A percentile compares a stretch with the other conserved stretches of the same genome.
Evolutionary conservation across 495 filamentous ascomycete genomes (phyloP).

Genomic region (Chaetomium fimeti): DNA sequence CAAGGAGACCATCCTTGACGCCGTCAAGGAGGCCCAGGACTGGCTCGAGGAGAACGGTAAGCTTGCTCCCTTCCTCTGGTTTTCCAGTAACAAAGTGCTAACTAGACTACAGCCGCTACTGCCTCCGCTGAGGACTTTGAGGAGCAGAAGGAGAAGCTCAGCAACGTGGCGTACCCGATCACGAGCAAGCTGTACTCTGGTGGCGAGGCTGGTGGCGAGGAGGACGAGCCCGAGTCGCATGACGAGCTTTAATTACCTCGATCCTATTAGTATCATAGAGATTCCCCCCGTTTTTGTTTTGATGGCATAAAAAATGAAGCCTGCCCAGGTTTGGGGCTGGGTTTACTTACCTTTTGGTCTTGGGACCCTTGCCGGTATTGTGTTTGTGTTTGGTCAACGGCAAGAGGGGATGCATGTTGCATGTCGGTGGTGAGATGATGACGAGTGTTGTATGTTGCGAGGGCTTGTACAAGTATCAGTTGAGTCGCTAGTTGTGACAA

Average conservation of each 20-base stretch:
- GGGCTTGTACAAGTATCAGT: neutral
- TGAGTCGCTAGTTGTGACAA: neutral
- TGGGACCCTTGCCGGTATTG: neutral
- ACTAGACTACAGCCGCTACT: constrained; percentile 55
- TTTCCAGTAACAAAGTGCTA: constrained; percentile 19
- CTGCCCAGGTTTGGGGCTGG: neutral
- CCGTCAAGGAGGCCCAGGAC: constrained; percentile 94
- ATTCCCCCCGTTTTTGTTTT: constrained; percentile 34
- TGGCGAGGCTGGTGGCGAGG: constrained; percentile 59
- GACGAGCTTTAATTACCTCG: constrained; percentile 76
- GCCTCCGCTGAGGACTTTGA: constrained; percentile 93
- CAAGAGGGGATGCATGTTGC: neutral
- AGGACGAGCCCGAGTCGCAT: constrained; percentile 74
- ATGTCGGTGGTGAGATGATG: neutral
- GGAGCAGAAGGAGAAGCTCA: constrained; percentile 99
- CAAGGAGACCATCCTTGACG: constrained; percentile 95
- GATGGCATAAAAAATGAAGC: constrained; percentile 29
- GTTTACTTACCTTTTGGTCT: neutral
- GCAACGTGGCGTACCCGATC: constrained; percentile 94
- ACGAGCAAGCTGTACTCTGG: constrained; percentile 93
- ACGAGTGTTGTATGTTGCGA: neutral
- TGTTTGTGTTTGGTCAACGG: neutral
- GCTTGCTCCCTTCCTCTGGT: constrained; percentile 11
- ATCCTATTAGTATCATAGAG: constrained; percentile 35
- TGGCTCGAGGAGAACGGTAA: constrained; percentile 91